Conservation (phyloP, 2,329 filamentous ascomycete species). For the Graphium sp. region DNA sequence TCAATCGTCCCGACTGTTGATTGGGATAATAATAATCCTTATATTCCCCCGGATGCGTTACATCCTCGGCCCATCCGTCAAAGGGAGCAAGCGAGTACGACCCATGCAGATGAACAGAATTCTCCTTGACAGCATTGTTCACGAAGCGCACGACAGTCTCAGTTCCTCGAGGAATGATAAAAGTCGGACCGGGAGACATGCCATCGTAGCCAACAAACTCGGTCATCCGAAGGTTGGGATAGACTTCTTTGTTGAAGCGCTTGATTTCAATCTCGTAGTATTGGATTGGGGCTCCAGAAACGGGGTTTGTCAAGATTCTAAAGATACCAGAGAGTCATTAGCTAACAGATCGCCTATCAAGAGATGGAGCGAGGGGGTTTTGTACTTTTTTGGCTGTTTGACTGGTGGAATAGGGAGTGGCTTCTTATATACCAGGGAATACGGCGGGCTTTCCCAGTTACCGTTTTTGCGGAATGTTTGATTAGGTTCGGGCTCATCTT, state of each 20-base stretch:
- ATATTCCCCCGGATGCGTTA: slow-evolving; percentile 30
- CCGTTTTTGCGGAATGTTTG: slow-evolving; percentile 1
- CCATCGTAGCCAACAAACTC: slow-evolving; percentile 32
- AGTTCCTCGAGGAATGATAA: slow-evolving; percentile 26
- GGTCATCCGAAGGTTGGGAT: slow-evolving; percentile 14
- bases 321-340: slow-evolving; percentile 1
- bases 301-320: slow-evolving; percentile 16
- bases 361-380: slow-evolving; percentile 3
- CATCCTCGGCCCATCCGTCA: slow-evolving; percentile 35
- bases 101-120: slow-evolving; percentile 36
- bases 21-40: slow-evolving; percentile 50
- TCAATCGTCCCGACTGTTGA: slow-evolving; percentile 26
- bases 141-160: slow-evolving; percentile 36
- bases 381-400: slow-evolving; percentile 22
- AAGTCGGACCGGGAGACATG: slow-evolving; percentile 33
- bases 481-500: slow-evolving; percentile 1
- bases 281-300: slow-evolving; percentile 15
- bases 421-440: slow-evolving; percentile 5
- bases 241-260: slow-evolving; percentile 16
- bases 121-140: slow-evolving; percentile 25
- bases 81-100: slow-evolving; percentile 24
- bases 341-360: not conserved
- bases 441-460: slow-evolving; percentile 7
- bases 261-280: slow-evolving; percentile 19
- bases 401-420: slow-evolving; percentile 25